Percentiles rank a stretch among this genome's conserved stretches.
phyloP scores from a whole-genome alignment of 805 yeast species.

The Lachancea dasiensis region DNA sequence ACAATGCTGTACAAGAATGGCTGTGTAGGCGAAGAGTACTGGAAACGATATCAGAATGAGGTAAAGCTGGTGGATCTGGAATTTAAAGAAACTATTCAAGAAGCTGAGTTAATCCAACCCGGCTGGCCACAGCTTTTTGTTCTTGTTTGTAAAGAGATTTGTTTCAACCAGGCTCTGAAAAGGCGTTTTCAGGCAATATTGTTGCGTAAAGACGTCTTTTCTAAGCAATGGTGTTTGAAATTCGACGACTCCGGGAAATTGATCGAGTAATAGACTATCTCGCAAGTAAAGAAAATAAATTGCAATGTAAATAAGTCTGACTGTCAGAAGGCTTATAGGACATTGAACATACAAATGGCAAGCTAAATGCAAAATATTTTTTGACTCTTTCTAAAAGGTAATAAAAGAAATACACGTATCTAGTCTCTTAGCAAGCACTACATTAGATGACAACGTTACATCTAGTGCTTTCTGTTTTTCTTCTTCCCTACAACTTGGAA shows the following conservation, averaged over 20 bases:
- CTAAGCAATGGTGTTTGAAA: slow-evolving; percentile 29
- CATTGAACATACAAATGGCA: no score
- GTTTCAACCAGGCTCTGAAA: slow-evolving; percentile 86
- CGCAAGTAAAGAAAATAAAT: neutral
- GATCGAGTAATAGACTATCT: slow-evolving; percentile 6
- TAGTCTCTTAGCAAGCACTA: no score
- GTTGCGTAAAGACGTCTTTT: slow-evolving; percentile 34
- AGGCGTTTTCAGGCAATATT: slow-evolving; percentile 50
- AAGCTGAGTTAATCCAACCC: slow-evolving; percentile 64
- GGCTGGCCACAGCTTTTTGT: slow-evolving; percentile 79
- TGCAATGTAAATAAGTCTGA: no score
- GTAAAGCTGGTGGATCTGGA: slow-evolving; percentile 76
- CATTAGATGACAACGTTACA: neutral
- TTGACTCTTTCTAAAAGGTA: no score
- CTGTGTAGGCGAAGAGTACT: slow-evolving; percentile 83
- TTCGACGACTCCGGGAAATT: slow-evolving; percentile 28
- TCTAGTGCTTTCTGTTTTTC: slow-evolving; percentile 41
- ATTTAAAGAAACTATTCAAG: slow-evolving; percentile 65
- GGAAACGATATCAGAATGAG: slow-evolving; percentile 73
- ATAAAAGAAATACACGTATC: neutral
- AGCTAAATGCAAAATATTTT: no score
- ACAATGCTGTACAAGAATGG: slow-evolving; percentile 77
- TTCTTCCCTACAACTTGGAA: slow-evolving; percentile 63
- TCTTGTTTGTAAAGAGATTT: slow-evolving; percentile 78
- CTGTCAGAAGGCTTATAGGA: no score